A percentile compares a stretch with the other conserved stretches of the same genome.
Conservation (phyloP, 1,284 basidiomycete genomes). For the Ustilago loliicola region DNA sequence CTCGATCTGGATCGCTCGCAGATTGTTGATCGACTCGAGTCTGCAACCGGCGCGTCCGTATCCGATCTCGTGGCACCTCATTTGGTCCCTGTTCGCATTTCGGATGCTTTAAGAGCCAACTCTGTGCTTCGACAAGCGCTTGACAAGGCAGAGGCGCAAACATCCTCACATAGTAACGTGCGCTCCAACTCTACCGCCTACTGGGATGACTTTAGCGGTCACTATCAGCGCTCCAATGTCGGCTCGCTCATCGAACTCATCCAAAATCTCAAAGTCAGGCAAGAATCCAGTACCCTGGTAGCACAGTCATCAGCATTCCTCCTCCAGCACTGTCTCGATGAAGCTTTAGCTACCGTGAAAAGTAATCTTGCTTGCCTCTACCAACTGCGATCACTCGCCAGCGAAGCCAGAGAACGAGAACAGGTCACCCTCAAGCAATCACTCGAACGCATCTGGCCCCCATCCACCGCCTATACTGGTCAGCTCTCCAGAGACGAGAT, state of each 20-base stretch:
- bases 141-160: constrained; percentile 13
- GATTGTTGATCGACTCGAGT: constrained; percentile 30
- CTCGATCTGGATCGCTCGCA: constrained; percentile 12
- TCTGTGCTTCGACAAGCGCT: constrained; percentile 39
- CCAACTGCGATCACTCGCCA: constrained; percentile 32
- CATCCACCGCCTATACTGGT: constrained; percentile 24
- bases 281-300: constrained; percentile 18
- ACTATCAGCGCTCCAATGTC: constrained; percentile 46
- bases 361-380: constrained; percentile 25
- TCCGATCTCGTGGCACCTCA: constrained; percentile 27
- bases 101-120: constrained; percentile 38
- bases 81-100: constrained; percentile 23
- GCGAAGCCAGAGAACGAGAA: constrained; percentile 20
- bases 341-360: constrained; percentile 32
- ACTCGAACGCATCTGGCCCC: constrained; percentile 47
- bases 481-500: constrained; percentile 33
- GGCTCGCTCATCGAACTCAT: constrained; percentile 30
- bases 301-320: constrained; percentile 39
- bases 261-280: constrained; percentile 14
- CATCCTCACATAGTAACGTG: not conserved
- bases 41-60: constrained; percentile 26
- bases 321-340: constrained; percentile 45
- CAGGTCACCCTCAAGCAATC: constrained; percentile 28
- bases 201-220: constrained; percentile 46
- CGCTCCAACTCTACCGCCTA: constrained; percentile 10